Base-by-base conservation (phyloP, 345 rosid genomes). In the Cardamine chenopodiifolia region DNA sequence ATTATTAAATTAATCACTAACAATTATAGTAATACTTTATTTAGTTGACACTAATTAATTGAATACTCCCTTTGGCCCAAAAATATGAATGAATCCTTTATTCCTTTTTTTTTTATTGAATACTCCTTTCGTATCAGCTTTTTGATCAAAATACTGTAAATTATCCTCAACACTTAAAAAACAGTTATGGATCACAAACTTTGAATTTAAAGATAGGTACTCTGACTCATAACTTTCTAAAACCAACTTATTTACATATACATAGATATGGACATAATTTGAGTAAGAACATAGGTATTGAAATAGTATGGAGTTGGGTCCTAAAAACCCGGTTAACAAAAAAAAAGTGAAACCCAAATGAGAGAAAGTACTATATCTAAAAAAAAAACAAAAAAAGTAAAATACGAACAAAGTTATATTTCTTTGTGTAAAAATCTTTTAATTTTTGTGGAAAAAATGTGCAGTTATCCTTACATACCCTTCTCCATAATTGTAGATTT, bases 401-500 rank as follows among this genome's bases (percentile, higher is more conserved):
- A 40, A 40, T 4, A 35, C 40, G 15, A 37, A 11, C 11, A 11
- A 4, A 39, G 44, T 18, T 59, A 35, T 11, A 42, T 9, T 23
- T 66, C 6, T 49, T 26, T 22, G 13, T 25, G 14, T 42, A 22
- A 13, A 40, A 39, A 19, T 34, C 8, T 25, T 49, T 52, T 56
- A 26, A 23, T 10, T 22, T 67, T 7, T 42, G 22, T 12, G 52
- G 8, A 20, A 17, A 7, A 29, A 7, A 15, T 53, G 15, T 69
- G 12, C 34, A n/a, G 42, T 42, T 71, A 65, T 55, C 31, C 42
- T 65, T n/a, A 72, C 78, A 73, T 32, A 94, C 98, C 98, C 98
- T 90, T 94, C 98, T 76, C 98, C 98, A 66, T 94, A 94, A 82
- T 91, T 90, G 89, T 94, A 94, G 82, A 94, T 91, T 86, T 94